Conservation (phyloP, 352 stramenopile genomes). For the Halophytophthora batemanensis region DNA sequence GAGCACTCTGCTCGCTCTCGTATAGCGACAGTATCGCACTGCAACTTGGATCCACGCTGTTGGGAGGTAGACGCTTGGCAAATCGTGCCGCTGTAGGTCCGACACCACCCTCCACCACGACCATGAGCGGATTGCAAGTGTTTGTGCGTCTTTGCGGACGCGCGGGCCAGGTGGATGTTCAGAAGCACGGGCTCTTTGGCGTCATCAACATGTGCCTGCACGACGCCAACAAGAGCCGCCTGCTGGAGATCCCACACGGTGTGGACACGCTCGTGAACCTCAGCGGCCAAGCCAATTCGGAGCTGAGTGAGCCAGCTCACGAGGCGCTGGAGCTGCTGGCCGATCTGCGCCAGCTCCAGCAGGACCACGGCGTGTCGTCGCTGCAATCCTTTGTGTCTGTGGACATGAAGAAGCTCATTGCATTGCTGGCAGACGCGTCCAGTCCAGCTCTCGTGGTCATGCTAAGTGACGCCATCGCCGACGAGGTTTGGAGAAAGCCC, state of each 20-base stretch:
- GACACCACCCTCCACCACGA: background rate
- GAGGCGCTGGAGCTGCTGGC: slow-evolving; percentile 77
- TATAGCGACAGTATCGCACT: slow-evolving; percentile 82
- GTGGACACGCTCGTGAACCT: slow-evolving; percentile 82
- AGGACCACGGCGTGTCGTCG: slow-evolving; percentile 25
- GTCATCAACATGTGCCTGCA: slow-evolving; percentile 85
- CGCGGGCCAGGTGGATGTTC: slow-evolving; percentile 30
- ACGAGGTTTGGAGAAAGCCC: slow-evolving; percentile 69
- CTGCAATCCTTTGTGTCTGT: slow-evolving; percentile 31
- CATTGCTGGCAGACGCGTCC: slow-evolving; percentile 48
- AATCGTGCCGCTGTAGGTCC: background rate
- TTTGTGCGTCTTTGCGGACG: slow-evolving; percentile 49
- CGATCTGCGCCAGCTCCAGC: slow-evolving; percentile 52
- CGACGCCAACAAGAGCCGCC: slow-evolving; percentile 74
- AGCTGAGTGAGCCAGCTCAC: slow-evolving; percentile 65
- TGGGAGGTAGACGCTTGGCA: slow-evolving; percentile 9
- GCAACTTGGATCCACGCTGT: slow-evolving; percentile 32
- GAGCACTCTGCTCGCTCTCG: slow-evolving; percentile 74
- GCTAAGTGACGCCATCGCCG: slow-evolving; percentile 72
- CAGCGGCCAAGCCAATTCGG: slow-evolving; percentile 51
- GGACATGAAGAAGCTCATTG: slow-evolving; percentile 69
- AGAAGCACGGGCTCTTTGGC: slow-evolving; percentile 64
- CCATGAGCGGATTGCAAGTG: slow-evolving; percentile 39
- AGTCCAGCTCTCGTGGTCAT: slow-evolving; percentile 61
- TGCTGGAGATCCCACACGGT: slow-evolving; percentile 68